phyloP scores from a whole-genome alignment of 129 eudicot genomes.

The Smallanthus sonchifolius region DNA sequence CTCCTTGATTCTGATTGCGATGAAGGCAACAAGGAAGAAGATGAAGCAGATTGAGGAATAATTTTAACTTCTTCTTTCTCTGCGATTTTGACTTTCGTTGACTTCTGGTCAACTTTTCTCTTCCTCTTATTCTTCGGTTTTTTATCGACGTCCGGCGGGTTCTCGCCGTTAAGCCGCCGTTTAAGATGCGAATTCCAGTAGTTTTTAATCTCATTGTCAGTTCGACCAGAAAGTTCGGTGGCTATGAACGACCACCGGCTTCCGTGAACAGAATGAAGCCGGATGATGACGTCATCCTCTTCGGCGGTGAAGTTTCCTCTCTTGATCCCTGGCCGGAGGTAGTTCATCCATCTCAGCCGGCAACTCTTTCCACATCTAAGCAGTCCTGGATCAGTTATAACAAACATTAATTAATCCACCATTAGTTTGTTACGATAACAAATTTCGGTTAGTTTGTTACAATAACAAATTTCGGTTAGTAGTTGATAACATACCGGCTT shows the following conservation, averaged over 20 bases:
- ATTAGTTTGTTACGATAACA: not conserved
- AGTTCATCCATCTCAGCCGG: conserved; percentile 43
- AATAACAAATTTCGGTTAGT: too few species aligned
- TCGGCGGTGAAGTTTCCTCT: conserved; percentile 39
- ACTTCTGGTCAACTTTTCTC: conserved; percentile 11
- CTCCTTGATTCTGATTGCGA: conserved; percentile 15
- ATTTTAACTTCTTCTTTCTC: not conserved
- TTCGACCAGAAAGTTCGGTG: conserved; percentile 31
- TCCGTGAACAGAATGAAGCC: conserved; percentile 39
- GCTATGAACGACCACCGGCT: conserved; percentile 41
- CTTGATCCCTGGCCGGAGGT: conserved; percentile 40
- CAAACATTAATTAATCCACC: not conserved
- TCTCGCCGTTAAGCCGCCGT: not conserved
- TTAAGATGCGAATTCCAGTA: conserved; percentile 48
- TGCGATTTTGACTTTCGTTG: not conserved
- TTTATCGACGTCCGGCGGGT: not conserved
- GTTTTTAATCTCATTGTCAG: conserved; percentile 45
- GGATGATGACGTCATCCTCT: conserved; percentile 28
- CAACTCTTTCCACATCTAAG: conserved; percentile 44
- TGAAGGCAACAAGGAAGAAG: conserved; percentile 10
- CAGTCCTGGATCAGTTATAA: conserved; percentile 13
- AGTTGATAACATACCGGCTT: conserved; percentile 34
- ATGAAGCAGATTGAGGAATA: not conserved
- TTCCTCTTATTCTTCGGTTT: not conserved
- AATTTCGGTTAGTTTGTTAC: not conserved